These are phyloP conservation scores for Cercophora scortea DNA, from an alignment of 495 filamentous ascomycete species.

Conservation along the genomic window DNA sequence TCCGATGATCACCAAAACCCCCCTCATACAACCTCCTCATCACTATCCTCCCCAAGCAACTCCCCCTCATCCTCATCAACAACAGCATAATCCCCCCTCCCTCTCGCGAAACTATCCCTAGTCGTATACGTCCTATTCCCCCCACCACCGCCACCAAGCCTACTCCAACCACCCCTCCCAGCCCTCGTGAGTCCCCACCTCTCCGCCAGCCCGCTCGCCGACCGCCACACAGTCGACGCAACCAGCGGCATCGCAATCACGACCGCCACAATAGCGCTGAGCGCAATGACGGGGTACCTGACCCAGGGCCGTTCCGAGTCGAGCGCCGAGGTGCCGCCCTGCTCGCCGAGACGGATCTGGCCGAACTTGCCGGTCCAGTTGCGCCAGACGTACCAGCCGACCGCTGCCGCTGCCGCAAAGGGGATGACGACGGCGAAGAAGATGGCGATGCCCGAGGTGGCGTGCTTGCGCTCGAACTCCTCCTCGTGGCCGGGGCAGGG, in stretches of 20 bases:
- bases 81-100: conserved; percentile 73
- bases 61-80: conserved; percentile 93
- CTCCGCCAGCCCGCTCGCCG: conserved; percentile 38
- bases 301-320: conserved; percentile 63
- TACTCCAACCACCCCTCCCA: conserved; percentile 30
- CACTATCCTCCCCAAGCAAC: conserved; percentile 84
- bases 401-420: conserved; percentile 54
- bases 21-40: conserved; percentile 57
- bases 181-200: conserved; percentile 28
- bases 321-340: conserved; percentile 33
- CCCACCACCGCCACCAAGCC: conserved; percentile 37
- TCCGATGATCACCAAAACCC: no score
- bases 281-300: conserved; percentile 61
- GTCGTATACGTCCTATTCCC: conserved; percentile 63
- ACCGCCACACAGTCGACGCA: conserved; percentile 57
- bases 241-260: conserved; percentile 76
- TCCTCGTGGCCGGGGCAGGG: conserved; percentile 72
- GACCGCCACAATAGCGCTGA: conserved; percentile 57
- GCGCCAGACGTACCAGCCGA: conserved; percentile 79
- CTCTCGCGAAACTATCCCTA: conserved; percentile 75
- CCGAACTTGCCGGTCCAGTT: conserved; percentile 90
- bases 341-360: conserved; percentile 74
- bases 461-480: conserved; percentile 63
- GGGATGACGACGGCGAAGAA: conserved; percentile 81
- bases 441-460: conserved; percentile 60